Conservation (phyloP, 1,139 yeast genomes). For the Yamadazyma jaroonii region DNA sequence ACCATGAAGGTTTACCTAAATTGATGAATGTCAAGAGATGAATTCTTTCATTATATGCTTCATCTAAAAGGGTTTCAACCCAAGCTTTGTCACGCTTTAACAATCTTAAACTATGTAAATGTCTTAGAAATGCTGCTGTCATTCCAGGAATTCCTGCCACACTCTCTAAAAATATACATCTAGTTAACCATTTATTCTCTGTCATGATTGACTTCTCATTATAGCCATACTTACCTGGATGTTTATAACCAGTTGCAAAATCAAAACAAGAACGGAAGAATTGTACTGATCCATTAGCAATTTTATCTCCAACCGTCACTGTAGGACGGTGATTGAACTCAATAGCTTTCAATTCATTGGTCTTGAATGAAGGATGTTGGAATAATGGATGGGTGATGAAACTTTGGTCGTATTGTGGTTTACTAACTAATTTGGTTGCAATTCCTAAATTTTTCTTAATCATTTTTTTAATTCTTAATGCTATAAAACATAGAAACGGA, state of each 20-base stretch:
- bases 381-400: conserved; percentile 48
- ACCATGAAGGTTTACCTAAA: conserved; percentile 61
- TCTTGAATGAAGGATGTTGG: conserved; percentile 53
- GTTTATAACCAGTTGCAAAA: conserved; percentile 60
- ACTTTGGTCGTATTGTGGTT: conserved; percentile 20
- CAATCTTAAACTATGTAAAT: conserved; percentile 58
- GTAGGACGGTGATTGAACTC: conserved; percentile 55
- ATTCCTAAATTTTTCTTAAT: conserved; percentile 17
- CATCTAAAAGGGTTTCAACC: conserved; percentile 72
- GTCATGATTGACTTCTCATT: conserved; percentile 51
- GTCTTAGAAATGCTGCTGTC: conserved; percentile 70
- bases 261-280: conserved; percentile 54
- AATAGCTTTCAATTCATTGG: conserved; percentile 46
- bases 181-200: conserved; percentile 63
- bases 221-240: conserved; percentile 24
- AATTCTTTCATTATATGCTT: conserved; percentile 79
- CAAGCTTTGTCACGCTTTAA: conserved; percentile 70
- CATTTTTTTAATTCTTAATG: conserved; percentile 2
- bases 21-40: conserved; percentile 69
- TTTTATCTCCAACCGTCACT: conserved; percentile 43
- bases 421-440: conserved; percentile 28
- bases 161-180: conserved; percentile 66
- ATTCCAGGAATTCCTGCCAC: conserved; percentile 81
- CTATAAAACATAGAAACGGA: too few species aligned
- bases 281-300: conserved; percentile 49